Base-by-base conservation (phyloP, 139 green algal species). In the Spirogloea muscicola region DNA sequence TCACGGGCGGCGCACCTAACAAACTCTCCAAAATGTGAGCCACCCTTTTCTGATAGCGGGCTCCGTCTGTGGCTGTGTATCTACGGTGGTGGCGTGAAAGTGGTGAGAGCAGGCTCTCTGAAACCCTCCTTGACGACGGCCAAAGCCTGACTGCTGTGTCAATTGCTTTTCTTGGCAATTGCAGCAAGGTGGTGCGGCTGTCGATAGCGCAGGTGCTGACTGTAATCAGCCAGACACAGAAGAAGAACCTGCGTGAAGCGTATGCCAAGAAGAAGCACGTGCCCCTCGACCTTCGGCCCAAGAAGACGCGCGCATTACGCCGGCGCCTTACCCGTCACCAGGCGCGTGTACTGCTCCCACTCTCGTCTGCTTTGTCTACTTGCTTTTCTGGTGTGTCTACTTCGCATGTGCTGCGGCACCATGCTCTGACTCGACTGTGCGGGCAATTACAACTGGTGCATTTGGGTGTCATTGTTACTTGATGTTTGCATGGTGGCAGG, bases 301-400 rank as follows among this genome's bases (percentile, higher is more conserved):
- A 97, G 90, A 97, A 97, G 91, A 99, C 94, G 16, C 90, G 94
- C 58, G 94, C 94, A 55, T 96, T 98, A 82, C 88, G 94, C 69
- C 79, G 84, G 36, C 60, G 75, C 1, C 84, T 99, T 4, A 96
- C 89, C 69, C 91, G 90, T 84, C 77, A 91, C 57, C 89, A 97
- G 90, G 88, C n/a, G 37, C 4, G 48, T 10, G 43, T 4, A 51
- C 55, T 64, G 33, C 55, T 13, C 13, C 55, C 13, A 13, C 43
- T 25, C 10, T 25, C 10, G 13, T 51, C 43, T 13, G 43, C 43
- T 13, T 13, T 13, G 43, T 13, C 43, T 51, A 51, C 43, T 51
- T 51, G 43, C 43, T 51, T 25, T 13, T 13, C 13, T 51, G 13
- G 13, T 13, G 10, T 51, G 43, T 10, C 43, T 13, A 51, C 43